Conservation (phyloP, 2,329 filamentous ascomycete species). For the Paracoccidioides brasiliensis region DNA sequence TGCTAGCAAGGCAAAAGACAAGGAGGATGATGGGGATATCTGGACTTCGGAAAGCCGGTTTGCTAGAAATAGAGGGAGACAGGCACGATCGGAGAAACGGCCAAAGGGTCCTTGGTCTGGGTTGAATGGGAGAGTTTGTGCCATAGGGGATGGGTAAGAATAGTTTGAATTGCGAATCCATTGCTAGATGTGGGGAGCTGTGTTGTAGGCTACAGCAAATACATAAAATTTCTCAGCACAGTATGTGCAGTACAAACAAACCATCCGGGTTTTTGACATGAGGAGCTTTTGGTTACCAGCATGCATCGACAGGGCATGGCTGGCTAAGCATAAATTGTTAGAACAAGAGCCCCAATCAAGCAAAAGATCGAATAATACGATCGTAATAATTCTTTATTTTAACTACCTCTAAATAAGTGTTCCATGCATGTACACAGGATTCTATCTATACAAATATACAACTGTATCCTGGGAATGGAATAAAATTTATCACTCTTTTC, state of each 20-base stretch:
- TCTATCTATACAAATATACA: too few species aligned
- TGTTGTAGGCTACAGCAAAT: not conserved
- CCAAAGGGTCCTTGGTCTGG: conserved; percentile 25
- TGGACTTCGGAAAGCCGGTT: conserved; percentile 21
- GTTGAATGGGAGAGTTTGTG: conserved; percentile 24
- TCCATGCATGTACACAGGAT: too few species aligned
- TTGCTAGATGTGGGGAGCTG: not conserved
- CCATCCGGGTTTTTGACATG: too few species aligned
- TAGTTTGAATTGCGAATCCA: not conserved
- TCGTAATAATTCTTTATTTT: too few species aligned
- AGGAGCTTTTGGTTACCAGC: too few species aligned
- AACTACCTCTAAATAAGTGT: too few species aligned
- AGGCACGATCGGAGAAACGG: conserved; percentile 14
- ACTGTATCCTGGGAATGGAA: not conserved
- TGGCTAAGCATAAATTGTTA: too few species aligned
- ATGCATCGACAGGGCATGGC: too few species aligned
- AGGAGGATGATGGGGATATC: conserved; percentile 15
- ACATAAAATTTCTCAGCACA: too few species aligned
- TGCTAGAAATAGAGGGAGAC: conserved; percentile 11
- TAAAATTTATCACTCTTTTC: not conserved
- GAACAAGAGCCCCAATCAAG: too few species aligned
- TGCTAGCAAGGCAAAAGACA: conserved; percentile 9
- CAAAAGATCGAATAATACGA: too few species aligned
- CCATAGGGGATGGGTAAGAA: conserved; percentile 5
- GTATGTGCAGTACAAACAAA: too few species aligned